These are phyloP conservation scores for Xylaria castorea DNA, from an alignment of 495 filamentous ascomycete genomes.

Conservation along the genomic window DNA sequence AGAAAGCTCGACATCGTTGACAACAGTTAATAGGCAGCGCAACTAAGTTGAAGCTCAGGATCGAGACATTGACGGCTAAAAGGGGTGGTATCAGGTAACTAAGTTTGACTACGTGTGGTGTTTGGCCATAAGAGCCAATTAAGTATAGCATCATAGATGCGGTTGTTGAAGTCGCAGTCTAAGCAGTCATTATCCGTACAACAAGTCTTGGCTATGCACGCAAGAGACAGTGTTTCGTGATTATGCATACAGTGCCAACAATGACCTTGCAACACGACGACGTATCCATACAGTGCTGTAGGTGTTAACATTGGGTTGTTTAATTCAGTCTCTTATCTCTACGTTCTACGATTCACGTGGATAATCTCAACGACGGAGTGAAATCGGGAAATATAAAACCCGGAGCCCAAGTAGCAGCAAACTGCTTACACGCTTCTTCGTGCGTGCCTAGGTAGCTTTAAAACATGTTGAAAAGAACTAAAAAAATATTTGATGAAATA, in stretches of 20 bases:
- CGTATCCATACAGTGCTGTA: too few relatives aligned
- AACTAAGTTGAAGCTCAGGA: background rate
- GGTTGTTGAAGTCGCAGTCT: too few relatives aligned
- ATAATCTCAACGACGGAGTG: background rate
- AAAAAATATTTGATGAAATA: background rate
- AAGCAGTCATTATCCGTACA: too few relatives aligned
- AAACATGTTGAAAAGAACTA: background rate
- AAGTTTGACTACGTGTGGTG: too few relatives aligned
- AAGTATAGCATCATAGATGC: too few relatives aligned
- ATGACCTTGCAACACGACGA: background rate
- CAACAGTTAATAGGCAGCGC: background rate
- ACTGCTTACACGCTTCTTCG: background rate
- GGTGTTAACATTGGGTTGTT: too few relatives aligned
- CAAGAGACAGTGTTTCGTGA: background rate
- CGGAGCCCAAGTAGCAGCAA: background rate
- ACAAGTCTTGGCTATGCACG: background rate
- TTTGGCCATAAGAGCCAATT: too few relatives aligned
- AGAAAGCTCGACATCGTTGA: background rate
- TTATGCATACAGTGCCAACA: background rate
- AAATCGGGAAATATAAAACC: too few relatives aligned
- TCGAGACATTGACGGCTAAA: background rate
- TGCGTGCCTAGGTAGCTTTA: background rate
- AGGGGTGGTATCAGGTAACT: background rate
- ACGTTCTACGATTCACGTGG: background rate
- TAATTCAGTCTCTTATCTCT: background rate